A percentile compares a stretch with the other conserved stretches of the same genome.
These are phyloP conservation scores for Carex kokanica DNA, from an alignment of 176 grass and related monocot species.

Conservation along the genomic window DNA sequence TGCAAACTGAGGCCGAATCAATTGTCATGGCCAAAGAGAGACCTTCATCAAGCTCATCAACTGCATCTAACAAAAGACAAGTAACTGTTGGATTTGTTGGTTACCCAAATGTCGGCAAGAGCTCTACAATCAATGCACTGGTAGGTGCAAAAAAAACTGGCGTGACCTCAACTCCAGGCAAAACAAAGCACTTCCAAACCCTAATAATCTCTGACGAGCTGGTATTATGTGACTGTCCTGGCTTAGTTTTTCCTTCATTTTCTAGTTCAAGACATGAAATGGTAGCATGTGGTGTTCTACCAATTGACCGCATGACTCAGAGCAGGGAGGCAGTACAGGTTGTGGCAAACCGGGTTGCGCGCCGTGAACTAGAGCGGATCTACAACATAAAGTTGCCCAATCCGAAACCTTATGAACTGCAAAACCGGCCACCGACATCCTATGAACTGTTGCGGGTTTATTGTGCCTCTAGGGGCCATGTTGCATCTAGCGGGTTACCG, in stretches of 20 bases:
- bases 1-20: constrained; percentile 79
- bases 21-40: constrained; percentile 42
- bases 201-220: constrained; percentile 88
- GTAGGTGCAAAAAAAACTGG: constrained; percentile 83
- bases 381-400: constrained; percentile 78
- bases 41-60: constrained; percentile 19
- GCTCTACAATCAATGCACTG: constrained; percentile 93
- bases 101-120: constrained; percentile 98
- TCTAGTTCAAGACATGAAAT: constrained; percentile 95
- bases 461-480: constrained; percentile 73
- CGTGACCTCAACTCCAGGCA: constrained; percentile 89
- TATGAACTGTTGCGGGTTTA: constrained; percentile 67
- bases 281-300: constrained; percentile 87
- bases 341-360: constrained; percentile 63
- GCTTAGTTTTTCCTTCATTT: constrained; percentile 93
- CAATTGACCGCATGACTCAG: constrained; percentile 81
- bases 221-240: constrained; percentile 81
- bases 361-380: constrained; percentile 44
- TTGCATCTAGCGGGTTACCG: constrained; percentile 66
- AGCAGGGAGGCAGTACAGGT: constrained; percentile 76
- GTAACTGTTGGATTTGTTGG: constrained; percentile 95
- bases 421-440: constrained; percentile 53
- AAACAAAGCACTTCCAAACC: constrained; percentile 98
- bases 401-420: constrained; percentile 59
- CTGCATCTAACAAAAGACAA: constrained; percentile 46